A percentile compares a stretch with the other conserved stretches of the same genome.
Evolutionary conservation across 2,329 filamentous ascomycete genomes (phyloP).

Genomic region (Colletotrichum sojae): DNA sequence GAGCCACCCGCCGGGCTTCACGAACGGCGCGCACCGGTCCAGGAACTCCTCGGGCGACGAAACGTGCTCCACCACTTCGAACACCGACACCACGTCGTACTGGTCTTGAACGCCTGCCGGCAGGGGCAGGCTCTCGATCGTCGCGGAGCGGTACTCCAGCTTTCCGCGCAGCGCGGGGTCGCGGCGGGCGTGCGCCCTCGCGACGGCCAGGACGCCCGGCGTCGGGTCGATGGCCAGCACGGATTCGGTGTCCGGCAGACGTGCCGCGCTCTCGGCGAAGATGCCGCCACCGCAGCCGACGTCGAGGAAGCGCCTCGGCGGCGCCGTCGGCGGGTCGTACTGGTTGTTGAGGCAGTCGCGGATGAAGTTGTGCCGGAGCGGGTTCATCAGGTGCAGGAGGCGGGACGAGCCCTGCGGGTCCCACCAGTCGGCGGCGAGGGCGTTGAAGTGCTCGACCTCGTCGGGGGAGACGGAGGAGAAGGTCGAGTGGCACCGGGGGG

Average conservation of each 20-base stretch:
- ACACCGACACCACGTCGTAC: slow-evolving; percentile 88
- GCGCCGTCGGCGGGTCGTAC: slow-evolving; percentile 56
- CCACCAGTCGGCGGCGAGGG: slow-evolving; percentile 96
- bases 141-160: slow-evolving; percentile 81
- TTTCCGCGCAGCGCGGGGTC: slow-evolving; percentile 78
- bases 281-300: slow-evolving; percentile 97
- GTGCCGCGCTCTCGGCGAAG: slow-evolving; percentile 89
- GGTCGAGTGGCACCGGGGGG: slow-evolving; percentile 39
- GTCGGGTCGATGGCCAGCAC: slow-evolving; percentile 87
- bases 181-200: slow-evolving; percentile 79
- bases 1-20: slow-evolving; percentile 93
- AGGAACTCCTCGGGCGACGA: slow-evolving; percentile 82
- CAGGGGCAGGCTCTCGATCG: slow-evolving; percentile 77
- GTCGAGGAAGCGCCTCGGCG: slow-evolving; percentile 79
- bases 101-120: slow-evolving; percentile 51
- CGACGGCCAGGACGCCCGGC: slow-evolving; percentile 80
- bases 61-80: slow-evolving; percentile 97
- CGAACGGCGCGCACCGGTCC: slow-evolving; percentile 77
- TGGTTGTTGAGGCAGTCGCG: slow-evolving; percentile 74
- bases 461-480: slow-evolving; percentile 85
- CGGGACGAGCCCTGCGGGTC: slow-evolving; percentile 93
- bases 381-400: slow-evolving; percentile 97
- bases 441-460: slow-evolving; percentile 95
- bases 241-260: slow-evolving; percentile 71
- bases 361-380: slow-evolving; percentile 94